Evolutionary conservation across 1,139 yeast genomes (phyloP).

Genomic region (Williopsis jadinii): DNA sequence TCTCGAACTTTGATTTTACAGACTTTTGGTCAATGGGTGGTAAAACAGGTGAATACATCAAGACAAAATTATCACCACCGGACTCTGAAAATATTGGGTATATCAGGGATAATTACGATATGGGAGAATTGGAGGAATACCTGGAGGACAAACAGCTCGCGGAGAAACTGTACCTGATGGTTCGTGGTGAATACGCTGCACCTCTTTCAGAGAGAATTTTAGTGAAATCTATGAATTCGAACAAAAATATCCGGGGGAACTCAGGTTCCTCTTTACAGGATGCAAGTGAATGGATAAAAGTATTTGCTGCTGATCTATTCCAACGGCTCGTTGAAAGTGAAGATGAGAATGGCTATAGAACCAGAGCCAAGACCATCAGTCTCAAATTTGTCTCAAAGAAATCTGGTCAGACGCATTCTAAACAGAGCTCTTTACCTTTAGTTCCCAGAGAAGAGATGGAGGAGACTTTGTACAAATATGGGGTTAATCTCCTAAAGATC

Average conservation of each 20-base stretch:
- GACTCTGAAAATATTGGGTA: slow-evolving; percentile 34
- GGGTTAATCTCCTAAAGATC: slow-evolving; percentile 32
- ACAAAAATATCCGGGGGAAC: slow-evolving; percentile 64
- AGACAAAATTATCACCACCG: slow-evolving; percentile 31
- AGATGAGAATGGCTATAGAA: slow-evolving; percentile 41
- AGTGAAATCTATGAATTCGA: slow-evolving; percentile 82
- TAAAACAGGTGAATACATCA: slow-evolving; percentile 62
- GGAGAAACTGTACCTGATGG: slow-evolving; percentile 45
- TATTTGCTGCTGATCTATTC: slow-evolving; percentile 73
- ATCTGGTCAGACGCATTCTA: slow-evolving; percentile 27
- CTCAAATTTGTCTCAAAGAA: slow-evolving; percentile 28
- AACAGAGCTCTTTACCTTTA: slow-evolving; percentile 39
- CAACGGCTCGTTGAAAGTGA: slow-evolving; percentile 68
- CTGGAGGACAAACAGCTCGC: slow-evolving; percentile 42
- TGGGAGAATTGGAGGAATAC: slow-evolving; percentile 26
- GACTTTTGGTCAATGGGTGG: slow-evolving; percentile 95
- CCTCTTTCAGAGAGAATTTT: slow-evolving; percentile 54
- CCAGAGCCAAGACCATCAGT: slow-evolving; percentile 48
- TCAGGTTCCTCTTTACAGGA: slow-evolving; percentile 51
- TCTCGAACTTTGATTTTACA: slow-evolving; percentile 53
- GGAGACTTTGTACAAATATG: slow-evolving; percentile 31
- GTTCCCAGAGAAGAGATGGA: slow-evolving; percentile 29
- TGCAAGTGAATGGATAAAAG: slow-evolving; percentile 72
- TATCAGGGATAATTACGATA: slow-evolving; percentile 32
- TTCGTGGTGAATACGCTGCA: slow-evolving; percentile 52